Percentiles rank a stretch among this genome's conserved stretches.
Evolutionary conservation across 768 basidiomycete genomes (phyloP).

Genomic region (Xanthoconium purpureum): DNA sequence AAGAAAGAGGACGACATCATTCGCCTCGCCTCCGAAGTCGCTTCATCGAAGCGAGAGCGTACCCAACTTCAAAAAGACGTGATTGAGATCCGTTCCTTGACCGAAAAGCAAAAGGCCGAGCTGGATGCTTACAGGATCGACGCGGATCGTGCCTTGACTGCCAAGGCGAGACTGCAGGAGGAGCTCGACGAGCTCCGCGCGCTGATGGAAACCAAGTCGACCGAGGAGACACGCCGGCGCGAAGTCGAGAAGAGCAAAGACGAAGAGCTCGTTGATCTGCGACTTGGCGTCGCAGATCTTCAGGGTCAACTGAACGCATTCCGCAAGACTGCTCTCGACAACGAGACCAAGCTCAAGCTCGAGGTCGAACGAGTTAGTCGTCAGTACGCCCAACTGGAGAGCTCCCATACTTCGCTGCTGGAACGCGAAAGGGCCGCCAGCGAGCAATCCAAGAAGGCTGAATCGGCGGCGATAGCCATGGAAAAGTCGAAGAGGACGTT

Average conservation of each 20-base stretch:
- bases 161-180: conserved; percentile 63
- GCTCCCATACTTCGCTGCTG: conserved; percentile 61
- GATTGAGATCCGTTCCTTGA: conserved; percentile 63
- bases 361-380: conserved; percentile 66
- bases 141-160: conserved; percentile 40
- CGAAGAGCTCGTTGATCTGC: conserved; percentile 71
- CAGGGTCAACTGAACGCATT: conserved; percentile 67
- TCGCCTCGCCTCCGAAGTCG: conserved; percentile 51
- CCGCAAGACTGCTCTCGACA: conserved; percentile 58
- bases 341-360: conserved; percentile 68
- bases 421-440: conserved; percentile 56
- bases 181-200: conserved; percentile 85
- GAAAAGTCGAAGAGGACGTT: conserved; percentile 66
- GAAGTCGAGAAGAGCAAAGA: conserved; percentile 90
- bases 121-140: conserved; percentile 57
- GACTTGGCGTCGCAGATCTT: conserved; percentile 56
- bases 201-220: conserved; percentile 80
- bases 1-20: conserved; percentile 73
- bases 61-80: conserved; percentile 55
- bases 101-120: conserved; percentile 64
- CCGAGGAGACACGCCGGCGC: conserved; percentile 77
- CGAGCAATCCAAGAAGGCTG: conserved; percentile 47
- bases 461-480: conserved; percentile 49
- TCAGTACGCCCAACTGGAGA: conserved; percentile 58
- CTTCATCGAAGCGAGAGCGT: conserved; percentile 52